Conservation (phyloP, 495 filamentous ascomycete genomes). For the Podospora pseudocomata region DNA sequence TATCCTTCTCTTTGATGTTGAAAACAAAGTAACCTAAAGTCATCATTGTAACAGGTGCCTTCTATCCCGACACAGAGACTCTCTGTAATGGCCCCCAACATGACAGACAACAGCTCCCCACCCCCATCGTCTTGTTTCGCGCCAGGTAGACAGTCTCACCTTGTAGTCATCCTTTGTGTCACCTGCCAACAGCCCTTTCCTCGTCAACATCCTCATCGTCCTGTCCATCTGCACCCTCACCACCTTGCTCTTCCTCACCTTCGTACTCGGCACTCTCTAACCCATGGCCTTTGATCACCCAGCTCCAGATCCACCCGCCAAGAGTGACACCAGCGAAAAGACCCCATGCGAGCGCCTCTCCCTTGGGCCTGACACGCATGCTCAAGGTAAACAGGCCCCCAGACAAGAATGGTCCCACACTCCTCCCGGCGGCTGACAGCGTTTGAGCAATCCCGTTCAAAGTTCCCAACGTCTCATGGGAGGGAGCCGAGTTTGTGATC, state of each 20-base stretch:
- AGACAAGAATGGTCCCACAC: slow-evolving; percentile 82
- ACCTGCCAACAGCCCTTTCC: background rate
- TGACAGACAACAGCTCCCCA: too few species aligned
- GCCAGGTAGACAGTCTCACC: background rate
- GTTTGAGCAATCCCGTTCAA: slow-evolving; percentile 94
- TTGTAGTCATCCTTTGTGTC: background rate
- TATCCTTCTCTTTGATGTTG: too few species aligned
- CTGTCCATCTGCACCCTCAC: slow-evolving; percentile 15
- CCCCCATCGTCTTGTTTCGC: background rate
- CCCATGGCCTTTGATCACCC: slow-evolving; percentile 63
- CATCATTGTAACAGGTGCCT: too few species aligned
- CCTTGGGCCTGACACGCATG: slow-evolving; percentile 65
- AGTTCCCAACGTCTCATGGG: slow-evolving; percentile 79
- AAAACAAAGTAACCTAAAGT: too few species aligned
- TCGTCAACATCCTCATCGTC: slow-evolving; percentile 12
- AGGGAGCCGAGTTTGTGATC: slow-evolving; percentile 91
- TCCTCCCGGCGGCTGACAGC: slow-evolving; percentile 84
- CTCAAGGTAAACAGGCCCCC: slow-evolving; percentile 77
- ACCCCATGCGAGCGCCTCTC: slow-evolving; percentile 81
- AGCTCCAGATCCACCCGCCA: slow-evolving; percentile 70
- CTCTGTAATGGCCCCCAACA: too few species aligned
- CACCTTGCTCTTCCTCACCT: slow-evolving; percentile 29
- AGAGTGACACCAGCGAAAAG: slow-evolving; percentile 76
- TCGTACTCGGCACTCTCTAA: slow-evolving; percentile 51
- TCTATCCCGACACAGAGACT: too few species aligned